phyloP scores from a whole-genome alignment of 2,329 filamentous ascomycete species.

The Cladosporium sp. region DNA sequence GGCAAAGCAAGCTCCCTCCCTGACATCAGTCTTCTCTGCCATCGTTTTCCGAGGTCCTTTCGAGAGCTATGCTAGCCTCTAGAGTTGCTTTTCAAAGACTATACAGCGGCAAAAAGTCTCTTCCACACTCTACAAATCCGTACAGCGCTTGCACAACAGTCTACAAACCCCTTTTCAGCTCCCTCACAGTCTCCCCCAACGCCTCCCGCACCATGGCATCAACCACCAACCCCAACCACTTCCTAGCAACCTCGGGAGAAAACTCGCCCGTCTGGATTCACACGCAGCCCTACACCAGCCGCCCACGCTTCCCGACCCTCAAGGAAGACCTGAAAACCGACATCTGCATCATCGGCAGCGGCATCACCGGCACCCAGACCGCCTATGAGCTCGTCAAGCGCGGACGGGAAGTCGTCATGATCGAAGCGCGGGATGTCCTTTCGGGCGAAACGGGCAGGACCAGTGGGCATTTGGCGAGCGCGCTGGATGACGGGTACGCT shows the following conservation, averaged over 20 bases:
- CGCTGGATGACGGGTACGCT: constrained; percentile 51
- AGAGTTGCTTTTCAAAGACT: too few relatives aligned
- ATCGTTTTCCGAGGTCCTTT: too few relatives aligned
- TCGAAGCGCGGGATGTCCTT: constrained; percentile 53
- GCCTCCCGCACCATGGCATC: constrained; percentile 17
- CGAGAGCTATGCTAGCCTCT: too few relatives aligned
- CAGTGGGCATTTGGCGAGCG: constrained; percentile 51
- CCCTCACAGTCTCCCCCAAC: too few relatives aligned
- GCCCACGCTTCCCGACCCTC: constrained; percentile 43
- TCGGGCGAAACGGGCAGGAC: constrained; percentile 54
- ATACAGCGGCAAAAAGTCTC: too few relatives aligned
- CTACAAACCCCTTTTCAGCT: too few relatives aligned
- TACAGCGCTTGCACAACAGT: too few relatives aligned
- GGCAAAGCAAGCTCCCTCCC: too few relatives aligned
- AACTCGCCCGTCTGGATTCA: constrained; percentile 54
- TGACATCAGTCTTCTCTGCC: too few relatives aligned
- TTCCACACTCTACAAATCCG: too few relatives aligned
- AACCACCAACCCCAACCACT: constrained; percentile 28
- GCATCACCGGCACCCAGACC: constrained; percentile 50
- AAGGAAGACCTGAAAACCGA: constrained; percentile 43
- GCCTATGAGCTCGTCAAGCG: constrained; percentile 52
- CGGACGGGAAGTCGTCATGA: constrained; percentile 47
- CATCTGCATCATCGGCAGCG: constrained; percentile 50
- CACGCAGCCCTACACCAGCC: constrained; percentile 41
- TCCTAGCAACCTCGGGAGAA: constrained; percentile 46